These are phyloP conservation scores for Penicillium herquei DNA, from an alignment of 495 filamentous ascomycete genomes.

Conservation along the genomic window DNA sequence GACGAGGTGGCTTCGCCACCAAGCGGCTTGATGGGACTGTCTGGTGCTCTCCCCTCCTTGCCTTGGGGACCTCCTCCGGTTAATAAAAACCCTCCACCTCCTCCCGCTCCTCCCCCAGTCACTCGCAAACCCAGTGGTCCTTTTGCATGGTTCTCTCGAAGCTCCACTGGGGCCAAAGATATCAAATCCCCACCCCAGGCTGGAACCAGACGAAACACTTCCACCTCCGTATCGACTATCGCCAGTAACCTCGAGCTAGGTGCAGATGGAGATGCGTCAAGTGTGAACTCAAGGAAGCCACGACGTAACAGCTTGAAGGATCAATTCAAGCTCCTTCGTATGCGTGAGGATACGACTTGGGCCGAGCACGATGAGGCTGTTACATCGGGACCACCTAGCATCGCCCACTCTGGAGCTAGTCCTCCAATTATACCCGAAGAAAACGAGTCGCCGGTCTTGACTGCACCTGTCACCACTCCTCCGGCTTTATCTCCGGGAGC, in stretches of 20 bases:
- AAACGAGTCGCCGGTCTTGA: constrained; percentile 39
- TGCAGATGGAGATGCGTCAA: constrained; percentile 52
- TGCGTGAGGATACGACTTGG: constrained; percentile 74
- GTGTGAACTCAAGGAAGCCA: constrained; percentile 42
- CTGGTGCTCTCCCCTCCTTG: constrained; percentile 50
- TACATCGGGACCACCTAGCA: constrained; percentile 40
- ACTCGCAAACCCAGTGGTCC: constrained; percentile 73
- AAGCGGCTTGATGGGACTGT: constrained; percentile 46
- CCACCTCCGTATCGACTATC: constrained; percentile 70
- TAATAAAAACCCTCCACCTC: constrained; percentile 34
- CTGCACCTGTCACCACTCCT: constrained; percentile 28
- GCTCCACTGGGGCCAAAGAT: constrained; percentile 60
- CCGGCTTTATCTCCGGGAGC: constrained; percentile 49
- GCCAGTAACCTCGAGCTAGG: constrained; percentile 72
- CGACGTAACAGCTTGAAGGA: constrained; percentile 73
- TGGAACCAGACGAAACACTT: constrained; percentile 63
- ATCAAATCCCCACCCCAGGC: constrained; percentile 48
- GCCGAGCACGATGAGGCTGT: constrained; percentile 35
- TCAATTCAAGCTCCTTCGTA: constrained; percentile 78
- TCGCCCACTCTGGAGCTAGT: constrained; percentile 52
- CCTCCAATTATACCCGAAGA: constrained; percentile 56
- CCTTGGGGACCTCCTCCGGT: constrained; percentile 48
- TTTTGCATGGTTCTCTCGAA: constrained; percentile 83
- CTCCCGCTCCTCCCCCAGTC: constrained; percentile 44
- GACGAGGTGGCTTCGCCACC: constrained; percentile 45